These are phyloP conservation scores for Scytalidium lignicola DNA, from an alignment of 2,329 filamentous ascomycete genomes.

Conservation along the genomic window DNA sequence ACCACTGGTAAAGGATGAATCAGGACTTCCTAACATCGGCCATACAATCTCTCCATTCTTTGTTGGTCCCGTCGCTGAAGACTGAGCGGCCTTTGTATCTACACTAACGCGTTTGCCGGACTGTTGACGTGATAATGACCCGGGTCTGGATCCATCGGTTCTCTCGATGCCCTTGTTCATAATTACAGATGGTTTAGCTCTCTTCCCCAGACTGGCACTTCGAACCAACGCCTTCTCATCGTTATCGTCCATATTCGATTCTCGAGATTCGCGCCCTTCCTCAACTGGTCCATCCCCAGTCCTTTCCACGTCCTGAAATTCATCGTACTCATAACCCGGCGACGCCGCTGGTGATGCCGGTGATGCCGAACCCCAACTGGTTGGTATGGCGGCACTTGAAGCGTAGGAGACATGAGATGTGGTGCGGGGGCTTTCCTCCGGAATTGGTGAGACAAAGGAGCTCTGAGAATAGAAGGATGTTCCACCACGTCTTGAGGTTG, in stretches of 20 bases:
- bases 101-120: background rate
- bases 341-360: slow-evolving; percentile 29
- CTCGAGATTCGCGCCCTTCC: slow-evolving; percentile 23
- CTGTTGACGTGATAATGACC: background rate
- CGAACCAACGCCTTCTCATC: slow-evolving; percentile 54
- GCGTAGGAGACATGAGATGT: slow-evolving; percentile 61
- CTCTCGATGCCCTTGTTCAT: slow-evolving; percentile 30
- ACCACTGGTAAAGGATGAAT: slow-evolving; percentile 21
- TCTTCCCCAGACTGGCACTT: slow-evolving; percentile 57
- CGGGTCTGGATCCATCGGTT: too few species aligned
- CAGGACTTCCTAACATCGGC: slow-evolving; percentile 18
- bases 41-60: slow-evolving; percentile 10
- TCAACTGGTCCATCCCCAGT: slow-evolving; percentile 9
- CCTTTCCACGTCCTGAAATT: slow-evolving; percentile 16
- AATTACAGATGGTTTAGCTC: slow-evolving; percentile 52
- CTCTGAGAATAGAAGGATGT: slow-evolving; percentile 61
- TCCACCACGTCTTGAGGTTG: slow-evolving; percentile 52
- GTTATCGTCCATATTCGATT: slow-evolving; percentile 21
- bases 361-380: slow-evolving; percentile 55
- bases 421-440: slow-evolving; percentile 57
- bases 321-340: slow-evolving; percentile 33
- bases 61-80: background rate
- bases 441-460: slow-evolving; percentile 70
- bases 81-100: background rate
- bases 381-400: slow-evolving; percentile 68